Evolutionary conservation across 306 rosid genomes (phyloP).

Genomic region (Fragaria vesca): DNA sequence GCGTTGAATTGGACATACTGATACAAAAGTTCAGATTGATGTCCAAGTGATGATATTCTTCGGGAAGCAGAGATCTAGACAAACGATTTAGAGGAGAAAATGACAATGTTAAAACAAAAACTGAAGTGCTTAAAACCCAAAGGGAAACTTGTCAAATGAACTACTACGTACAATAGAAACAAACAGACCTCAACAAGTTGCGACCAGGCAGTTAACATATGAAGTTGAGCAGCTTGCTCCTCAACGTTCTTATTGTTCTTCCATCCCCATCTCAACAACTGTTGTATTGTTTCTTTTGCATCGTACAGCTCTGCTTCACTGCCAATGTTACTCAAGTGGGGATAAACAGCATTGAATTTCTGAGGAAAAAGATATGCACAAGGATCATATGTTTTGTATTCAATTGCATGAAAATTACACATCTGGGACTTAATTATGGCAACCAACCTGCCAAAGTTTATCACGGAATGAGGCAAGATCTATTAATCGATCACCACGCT

Average conservation of each 20-base stretch:
- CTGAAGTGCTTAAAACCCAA: not conserved
- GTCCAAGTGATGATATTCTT: constrained; percentile 77
- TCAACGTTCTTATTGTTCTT: constrained; percentile 93
- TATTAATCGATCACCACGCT: constrained; percentile 92
- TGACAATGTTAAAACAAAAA: constrained; percentile 18
- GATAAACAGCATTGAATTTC: constrained; percentile 69
- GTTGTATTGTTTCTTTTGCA: constrained; percentile 74
- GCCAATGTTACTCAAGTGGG: constrained; percentile 59
- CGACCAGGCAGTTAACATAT: constrained; percentile 96
- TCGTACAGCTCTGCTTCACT: constrained; percentile 73
- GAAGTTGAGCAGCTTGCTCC: constrained; percentile 99
- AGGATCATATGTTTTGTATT: constrained; percentile 16
- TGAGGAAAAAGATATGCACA: constrained; percentile 40
- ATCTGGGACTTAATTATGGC: constrained; percentile 19
- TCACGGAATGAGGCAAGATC: constrained; percentile 80
- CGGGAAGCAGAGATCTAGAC: constrained; percentile 79
- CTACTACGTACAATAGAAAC: constrained; percentile 13
- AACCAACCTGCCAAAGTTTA: constrained; percentile 91
- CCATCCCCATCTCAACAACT: constrained; percentile 98
- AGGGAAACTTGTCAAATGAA: constrained; percentile 1
- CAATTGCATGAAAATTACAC: constrained; percentile 12
- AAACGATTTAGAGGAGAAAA: not conserved
- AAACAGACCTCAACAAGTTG: constrained; percentile 83
- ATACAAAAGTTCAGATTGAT: constrained; percentile 79
- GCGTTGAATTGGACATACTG: constrained; percentile 52